A percentile compares a stretch with the other conserved stretches of the same genome.
Conservation (phyloP, 345 rosid species). For the Rhodamnia rubescens region DNA sequence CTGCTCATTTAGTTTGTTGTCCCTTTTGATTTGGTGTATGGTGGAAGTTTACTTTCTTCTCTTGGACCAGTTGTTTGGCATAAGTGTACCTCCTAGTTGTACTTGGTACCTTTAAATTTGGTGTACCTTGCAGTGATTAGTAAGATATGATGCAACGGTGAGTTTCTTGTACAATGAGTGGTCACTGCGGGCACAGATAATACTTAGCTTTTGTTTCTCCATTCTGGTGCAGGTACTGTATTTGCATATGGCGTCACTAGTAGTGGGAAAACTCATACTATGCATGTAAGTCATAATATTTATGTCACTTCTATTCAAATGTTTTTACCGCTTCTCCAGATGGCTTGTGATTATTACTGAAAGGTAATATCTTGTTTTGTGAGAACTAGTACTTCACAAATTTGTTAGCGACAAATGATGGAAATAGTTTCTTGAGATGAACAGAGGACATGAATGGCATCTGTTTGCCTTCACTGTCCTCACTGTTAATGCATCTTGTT, state of each 20-base stretch:
- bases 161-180: neutral
- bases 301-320: neutral
- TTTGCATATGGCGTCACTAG: constrained; percentile 99
- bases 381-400: neutral
- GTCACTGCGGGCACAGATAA: neutral
- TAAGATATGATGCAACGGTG: neutral
- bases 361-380: neutral
- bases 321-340: neutral
- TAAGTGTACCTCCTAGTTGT: neutral
- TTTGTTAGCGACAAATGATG: neutral
- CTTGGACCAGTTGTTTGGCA: neutral
- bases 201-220: constrained; percentile 4
- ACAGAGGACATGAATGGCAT: neutral
- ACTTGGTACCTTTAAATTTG: neutral
- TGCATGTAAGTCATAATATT: constrained; percentile 61
- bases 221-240: constrained; percentile 57
- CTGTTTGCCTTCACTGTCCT: neutral
- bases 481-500: neutral
- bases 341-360: neutral
- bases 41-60: neutral
- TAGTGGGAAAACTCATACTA: constrained; percentile 93
- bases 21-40: neutral
- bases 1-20: neutral
- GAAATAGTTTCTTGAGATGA: neutral
- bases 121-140: neutral